phyloP scores from a whole-genome alignment of 2,329 filamentous ascomycete genomes.

The Furcasterigmium sp. region DNA sequence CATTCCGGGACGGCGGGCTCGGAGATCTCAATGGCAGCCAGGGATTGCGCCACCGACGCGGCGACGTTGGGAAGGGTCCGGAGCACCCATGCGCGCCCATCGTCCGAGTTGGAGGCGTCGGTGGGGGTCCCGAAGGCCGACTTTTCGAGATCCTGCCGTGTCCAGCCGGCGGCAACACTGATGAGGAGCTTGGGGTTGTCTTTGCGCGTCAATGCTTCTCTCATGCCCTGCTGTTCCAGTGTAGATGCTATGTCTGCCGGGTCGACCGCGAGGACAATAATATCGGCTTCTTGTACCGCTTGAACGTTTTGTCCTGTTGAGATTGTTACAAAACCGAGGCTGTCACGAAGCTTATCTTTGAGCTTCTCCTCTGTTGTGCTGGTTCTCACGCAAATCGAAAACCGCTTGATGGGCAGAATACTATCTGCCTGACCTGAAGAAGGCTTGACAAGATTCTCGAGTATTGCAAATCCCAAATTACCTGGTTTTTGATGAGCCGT shows the following conservation, averaged over 20 bases:
- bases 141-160: constrained; percentile 29
- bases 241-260: constrained; percentile 34
- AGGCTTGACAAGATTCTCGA: not conserved
- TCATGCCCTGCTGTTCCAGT: constrained; percentile 28
- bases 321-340: constrained; percentile 11
- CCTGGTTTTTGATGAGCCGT: not conserved
- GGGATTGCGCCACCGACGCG: constrained; percentile 22
- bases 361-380: constrained; percentile 16
- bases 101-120: constrained; percentile 5
- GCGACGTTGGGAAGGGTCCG: constrained; percentile 30
- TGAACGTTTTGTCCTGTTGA: constrained; percentile 25
- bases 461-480: not conserved
- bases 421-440: not conserved
- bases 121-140: constrained; percentile 5
- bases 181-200: constrained; percentile 42
- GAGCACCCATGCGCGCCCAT: constrained; percentile 17
- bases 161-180: constrained; percentile 46
- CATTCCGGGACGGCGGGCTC: constrained; percentile 13
- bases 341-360: constrained; percentile 12
- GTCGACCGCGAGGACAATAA: constrained; percentile 41
- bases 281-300: constrained; percentile 27
- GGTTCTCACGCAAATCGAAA: constrained; percentile 23
- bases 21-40: constrained; percentile 25
- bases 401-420: constrained; percentile 16
- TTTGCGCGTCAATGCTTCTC: constrained; percentile 25